Conservation (phyloP, 2,329 filamentous ascomycete genomes). For the Cucurbitaria berberidis region DNA sequence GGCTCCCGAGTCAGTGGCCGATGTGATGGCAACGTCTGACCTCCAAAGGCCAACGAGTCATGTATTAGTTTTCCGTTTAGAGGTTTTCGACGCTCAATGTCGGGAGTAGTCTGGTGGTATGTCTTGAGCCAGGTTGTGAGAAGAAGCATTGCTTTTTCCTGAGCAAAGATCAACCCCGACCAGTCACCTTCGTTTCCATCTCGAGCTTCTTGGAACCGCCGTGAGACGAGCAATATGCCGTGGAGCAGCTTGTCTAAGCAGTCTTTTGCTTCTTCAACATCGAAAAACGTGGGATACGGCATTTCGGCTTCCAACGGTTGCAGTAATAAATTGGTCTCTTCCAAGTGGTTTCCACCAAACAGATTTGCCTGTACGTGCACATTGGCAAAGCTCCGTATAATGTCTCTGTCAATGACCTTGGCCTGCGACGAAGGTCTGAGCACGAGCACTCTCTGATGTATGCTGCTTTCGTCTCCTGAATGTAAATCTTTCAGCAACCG, state of each 20-base stretch:
- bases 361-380: conserved; percentile 24
- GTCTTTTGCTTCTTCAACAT: conserved; percentile 11
- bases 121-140: conserved; percentile 3
- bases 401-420: conserved; percentile 51
- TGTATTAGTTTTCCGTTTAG: background rate
- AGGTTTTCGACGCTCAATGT: background rate
- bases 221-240: background rate
- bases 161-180: background rate
- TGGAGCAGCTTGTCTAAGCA: conserved; percentile 13
- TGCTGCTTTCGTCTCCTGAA: background rate
- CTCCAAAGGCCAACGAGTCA: background rate
- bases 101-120: background rate
- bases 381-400: conserved; percentile 52
- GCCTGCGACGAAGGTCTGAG: conserved; percentile 5
- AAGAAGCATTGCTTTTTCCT: background rate
- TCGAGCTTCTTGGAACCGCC: background rate
- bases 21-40: background rate
- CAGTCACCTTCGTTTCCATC: background rate
- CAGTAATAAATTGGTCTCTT: background rate
- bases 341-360: conserved; percentile 14
- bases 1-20: background rate
- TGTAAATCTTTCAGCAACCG: conserved; percentile 44
- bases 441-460: background rate
- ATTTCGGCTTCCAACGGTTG: background rate
- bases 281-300: conserved; percentile 1